Conservation (phyloP, 805 yeast genomes). For the Priceomyces medius region DNA sequence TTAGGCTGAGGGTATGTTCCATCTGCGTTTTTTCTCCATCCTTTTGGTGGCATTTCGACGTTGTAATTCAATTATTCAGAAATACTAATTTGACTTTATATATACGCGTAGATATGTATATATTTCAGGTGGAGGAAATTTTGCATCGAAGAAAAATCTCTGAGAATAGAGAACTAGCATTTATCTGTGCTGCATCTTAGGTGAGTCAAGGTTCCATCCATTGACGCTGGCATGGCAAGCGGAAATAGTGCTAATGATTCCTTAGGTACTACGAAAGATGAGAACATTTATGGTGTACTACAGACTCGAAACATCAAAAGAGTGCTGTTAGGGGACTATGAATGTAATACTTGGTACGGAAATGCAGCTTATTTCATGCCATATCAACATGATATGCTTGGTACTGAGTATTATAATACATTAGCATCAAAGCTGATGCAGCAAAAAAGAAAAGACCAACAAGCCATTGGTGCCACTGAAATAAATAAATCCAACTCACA, state of each 20-base stretch:
- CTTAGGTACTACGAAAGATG: constrained; percentile 16
- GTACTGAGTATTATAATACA: constrained; percentile 33
- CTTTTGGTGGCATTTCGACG: constrained; percentile 76
- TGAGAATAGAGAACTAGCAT: background rate
- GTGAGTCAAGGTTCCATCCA: background rate
- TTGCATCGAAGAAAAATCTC: background rate
- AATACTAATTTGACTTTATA: background rate
- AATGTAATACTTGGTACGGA: constrained; percentile 85
- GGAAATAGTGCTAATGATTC: background rate
- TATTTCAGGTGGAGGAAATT: background rate
- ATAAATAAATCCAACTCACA: background rate
- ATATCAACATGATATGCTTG: constrained; percentile 40
- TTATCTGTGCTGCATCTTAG: background rate
- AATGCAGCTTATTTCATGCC: constrained; percentile 68
- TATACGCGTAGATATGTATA: background rate
- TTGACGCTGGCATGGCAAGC: background rate
- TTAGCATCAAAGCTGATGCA: constrained; percentile 9
- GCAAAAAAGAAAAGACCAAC: constrained; percentile 13
- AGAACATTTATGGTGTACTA: constrained; percentile 59
- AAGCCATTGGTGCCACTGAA: background rate
- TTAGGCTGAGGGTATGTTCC: constrained; percentile 54
- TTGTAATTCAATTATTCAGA: background rate
- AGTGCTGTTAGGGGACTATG: constrained; percentile 66
- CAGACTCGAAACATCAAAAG: constrained; percentile 60
- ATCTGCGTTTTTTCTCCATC: constrained; percentile 78